Base-by-base conservation (phyloP, 176 grass and related monocot species). In the Ampelocalamus luodianensis region DNA sequence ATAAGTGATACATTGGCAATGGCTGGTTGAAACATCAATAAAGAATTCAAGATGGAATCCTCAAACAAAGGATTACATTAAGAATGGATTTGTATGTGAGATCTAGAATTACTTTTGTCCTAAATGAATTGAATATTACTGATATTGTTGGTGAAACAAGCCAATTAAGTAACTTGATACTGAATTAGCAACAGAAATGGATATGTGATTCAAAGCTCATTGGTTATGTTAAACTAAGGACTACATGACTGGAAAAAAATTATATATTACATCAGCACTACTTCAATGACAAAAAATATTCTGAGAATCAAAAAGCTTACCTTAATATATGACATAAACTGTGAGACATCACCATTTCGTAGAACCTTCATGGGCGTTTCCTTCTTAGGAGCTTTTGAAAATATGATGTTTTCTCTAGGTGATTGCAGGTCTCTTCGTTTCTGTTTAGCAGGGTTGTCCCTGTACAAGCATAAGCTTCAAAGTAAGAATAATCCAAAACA, bases 271-370 rank as follows among this genome's bases (percentile, higher is more conserved):
- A 67, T 66, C 22, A n/a, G 3, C 0, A 20, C 43, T 66, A 9
- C 3, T 37, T 65, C 62, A 59, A 64, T 50, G 63, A 54, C 5
- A 9, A 77, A 24, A 68, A 40, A 3, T 32, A 12, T 40, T 8
- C n/a, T 36, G 63, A 38, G 56, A 24, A 53, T 23, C 12, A 62
- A 49, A 20, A 63, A 70, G 26, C 20, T 90, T 36, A 90, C 88
- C 83, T 86, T 85, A 71, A 90, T 90, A 86, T 82, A 90, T 65
- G 88, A 90, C 88, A 90, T 82, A 66, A 72, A 90, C 81, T 90
- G 86, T 65, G 72, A 44, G 69, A 60, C 69, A 22, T 82, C 88
- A 32, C 72, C 64, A 58, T 74, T 85, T 53, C 62, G 51, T 8
- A 82, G 39, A 59, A 77, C 44, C 36, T 82, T 82, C 26, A 69